Evolutionary conservation across 768 basidiomycete species (phyloP).

Genomic region (Clitopilus hobsonii): DNA sequence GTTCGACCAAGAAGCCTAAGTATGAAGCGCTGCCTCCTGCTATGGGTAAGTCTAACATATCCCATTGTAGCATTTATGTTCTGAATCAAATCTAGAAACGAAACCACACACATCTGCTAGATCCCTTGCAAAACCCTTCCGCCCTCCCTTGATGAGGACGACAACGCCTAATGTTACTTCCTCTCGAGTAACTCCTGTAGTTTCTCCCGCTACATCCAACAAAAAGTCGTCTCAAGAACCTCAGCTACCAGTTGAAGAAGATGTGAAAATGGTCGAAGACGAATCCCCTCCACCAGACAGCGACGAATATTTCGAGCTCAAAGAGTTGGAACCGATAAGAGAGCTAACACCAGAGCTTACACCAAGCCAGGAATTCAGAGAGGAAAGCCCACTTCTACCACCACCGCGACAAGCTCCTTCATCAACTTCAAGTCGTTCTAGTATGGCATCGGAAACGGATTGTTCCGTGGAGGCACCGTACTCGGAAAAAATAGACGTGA

Average conservation of each 20-base stretch:
- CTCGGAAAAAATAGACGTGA: conserved; percentile 40
- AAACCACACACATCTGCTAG: not conserved
- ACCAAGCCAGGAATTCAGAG: no score
- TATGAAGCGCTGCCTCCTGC: not conserved
- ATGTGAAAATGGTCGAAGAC: no score
- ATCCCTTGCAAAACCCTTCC: not conserved
- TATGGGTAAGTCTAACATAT: not conserved
- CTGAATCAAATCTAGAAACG: not conserved
- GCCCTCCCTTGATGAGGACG: not conserved
- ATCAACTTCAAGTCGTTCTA: no score
- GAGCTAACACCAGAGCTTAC: no score
- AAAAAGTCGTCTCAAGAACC: not conserved
- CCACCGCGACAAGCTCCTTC: no score
- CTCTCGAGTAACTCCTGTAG: not conserved
- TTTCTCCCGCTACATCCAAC: not conserved
- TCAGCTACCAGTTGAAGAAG: no score
- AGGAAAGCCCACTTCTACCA: no score
- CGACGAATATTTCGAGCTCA: no score
- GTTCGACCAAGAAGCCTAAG: not conserved
- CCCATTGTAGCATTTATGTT: not conserved
- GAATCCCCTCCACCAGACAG: no score
- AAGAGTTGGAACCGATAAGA: no score
- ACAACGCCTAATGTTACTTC: not conserved
- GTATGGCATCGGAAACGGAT: no score
- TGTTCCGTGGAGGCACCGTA: conserved; percentile 33